Base-by-base conservation (phyloP, 441 rosid species). In the Populus hybrid region DNA sequence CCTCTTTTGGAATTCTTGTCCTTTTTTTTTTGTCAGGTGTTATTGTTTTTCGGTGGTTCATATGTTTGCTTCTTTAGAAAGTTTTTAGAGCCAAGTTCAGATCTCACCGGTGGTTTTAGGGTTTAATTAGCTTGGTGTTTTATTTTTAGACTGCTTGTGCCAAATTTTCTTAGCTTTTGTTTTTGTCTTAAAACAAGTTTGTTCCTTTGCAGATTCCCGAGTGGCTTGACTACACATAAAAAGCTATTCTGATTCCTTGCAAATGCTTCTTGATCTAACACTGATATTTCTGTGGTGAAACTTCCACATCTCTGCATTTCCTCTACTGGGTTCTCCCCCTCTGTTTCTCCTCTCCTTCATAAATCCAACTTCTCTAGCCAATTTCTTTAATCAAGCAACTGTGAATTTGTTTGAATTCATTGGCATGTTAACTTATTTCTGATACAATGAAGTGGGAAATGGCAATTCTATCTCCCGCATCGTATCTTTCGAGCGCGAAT, bases 381-480 rank as follows among this genome's bases (percentile, higher is more conserved):
- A 50, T 65, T 65, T 76, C 71, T 26, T 31, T 68, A 10, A 0
- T 24, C 26, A 36, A 26, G 8, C 31, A 8, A 36, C 4, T 12
- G 6, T 18, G 21, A 50, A 12, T 42, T 45, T 33, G 21, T 29
- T 76, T 65, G 24, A 68, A 69, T 50, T 35, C 40, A 9, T 1
- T 35, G 12, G 11, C 53, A 78, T 78, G 78, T 68, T 68, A 20
- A 31, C 8, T 3, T 40, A 31, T 29, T 29, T 29, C 31, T 29
- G 78, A 73, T 61, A 81, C 72, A 70, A 93, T 95, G 99, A 93
- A 81, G 84, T 86, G 89, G 83, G 98, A 87, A 84, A 84, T 86
- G 80, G 89, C 88, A 77, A 80, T 93, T 66, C 85, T 89, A 53
- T 89, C 98, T 38, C 90, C 91, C 31, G 31, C 31, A 35, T 81